Evolutionary conservation across 108 stramenopile species (phyloP).

Genomic region (Pelagomonas calceolata): DNA sequence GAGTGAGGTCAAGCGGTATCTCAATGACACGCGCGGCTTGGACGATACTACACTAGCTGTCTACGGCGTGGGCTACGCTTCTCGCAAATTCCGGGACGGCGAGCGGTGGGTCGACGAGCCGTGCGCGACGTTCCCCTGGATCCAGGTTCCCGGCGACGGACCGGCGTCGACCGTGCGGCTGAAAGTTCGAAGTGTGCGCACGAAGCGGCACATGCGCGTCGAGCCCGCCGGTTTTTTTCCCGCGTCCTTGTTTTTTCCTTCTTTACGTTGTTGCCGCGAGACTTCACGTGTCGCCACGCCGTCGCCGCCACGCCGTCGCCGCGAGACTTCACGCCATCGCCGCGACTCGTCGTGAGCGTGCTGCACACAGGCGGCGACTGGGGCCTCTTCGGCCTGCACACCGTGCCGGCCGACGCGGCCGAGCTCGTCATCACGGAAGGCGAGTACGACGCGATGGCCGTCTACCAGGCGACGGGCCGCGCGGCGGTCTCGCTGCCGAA

Average conservation of each 20-base stretch:
- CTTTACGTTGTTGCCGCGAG: too few relatives aligned
- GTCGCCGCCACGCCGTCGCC: too few relatives aligned
- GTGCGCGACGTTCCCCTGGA: slow-evolving; percentile 77
- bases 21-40: too few relatives aligned
- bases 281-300: too few relatives aligned
- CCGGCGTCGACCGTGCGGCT: slow-evolving; percentile 43
- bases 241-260: too few relatives aligned
- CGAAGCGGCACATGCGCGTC: slow-evolving; percentile 66
- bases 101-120: slow-evolving; percentile 53
- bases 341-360: too few relatives aligned
- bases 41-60: too few relatives aligned
- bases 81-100: slow-evolving; percentile 76
- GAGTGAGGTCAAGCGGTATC: slow-evolving; percentile 24
- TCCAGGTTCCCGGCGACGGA: slow-evolving; percentile 51
- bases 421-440: slow-evolving; percentile 87
- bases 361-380: slow-evolving; percentile 76
- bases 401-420: slow-evolving; percentile 54
- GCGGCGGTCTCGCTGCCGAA: slow-evolving; percentile 65
- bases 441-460: slow-evolving; percentile 97
- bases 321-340: too few relatives aligned
- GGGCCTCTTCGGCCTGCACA: slow-evolving; percentile 92
- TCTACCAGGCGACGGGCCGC: slow-evolving; percentile 68
- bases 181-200: slow-evolving; percentile 63
- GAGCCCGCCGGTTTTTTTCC: too few relatives aligned
- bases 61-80: slow-evolving; percentile 46